Evolutionary conservation across 257 asterid genomes (phyloP).

Genomic region (Solanum chmielewskii): DNA sequence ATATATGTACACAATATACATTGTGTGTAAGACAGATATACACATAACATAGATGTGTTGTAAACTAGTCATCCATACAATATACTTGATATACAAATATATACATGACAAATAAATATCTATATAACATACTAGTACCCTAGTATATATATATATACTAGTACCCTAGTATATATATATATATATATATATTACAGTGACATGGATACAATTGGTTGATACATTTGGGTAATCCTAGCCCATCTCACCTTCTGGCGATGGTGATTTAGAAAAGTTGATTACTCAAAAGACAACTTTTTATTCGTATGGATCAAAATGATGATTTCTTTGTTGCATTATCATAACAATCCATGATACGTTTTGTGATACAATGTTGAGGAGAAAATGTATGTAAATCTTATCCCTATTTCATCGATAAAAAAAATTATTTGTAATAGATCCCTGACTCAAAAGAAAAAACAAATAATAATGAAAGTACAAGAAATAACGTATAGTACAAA

Average conservation of each 20-base stretch:
- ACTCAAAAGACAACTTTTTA: not conserved
- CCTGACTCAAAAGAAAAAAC: not conserved
- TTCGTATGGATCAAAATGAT: not conserved
- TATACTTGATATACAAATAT: not conserved
- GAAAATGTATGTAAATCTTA: no score
- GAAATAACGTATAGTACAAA: not conserved
- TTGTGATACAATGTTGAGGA: no score
- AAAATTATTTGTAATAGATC: no score
- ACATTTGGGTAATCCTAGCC: not conserved
- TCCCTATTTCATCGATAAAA: fast-evolving
- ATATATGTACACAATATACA: not conserved
- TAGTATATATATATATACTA: no score
- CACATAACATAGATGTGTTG: not conserved
- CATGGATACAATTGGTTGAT: not conserved
- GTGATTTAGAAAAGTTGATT: not conserved
- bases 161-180: no score
- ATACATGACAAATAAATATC: not conserved
- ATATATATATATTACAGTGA: not conserved
- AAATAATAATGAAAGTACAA: no score
- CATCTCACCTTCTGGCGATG: not conserved
- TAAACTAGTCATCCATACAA: not conserved
- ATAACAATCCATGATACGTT: not conserved
- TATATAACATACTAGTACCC: not conserved
- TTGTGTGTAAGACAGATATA: not conserved
- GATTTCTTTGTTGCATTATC: not conserved